Base-by-base conservation (phyloP, 345 rosid genomes). In the Eucalyptus marginata region DNA sequence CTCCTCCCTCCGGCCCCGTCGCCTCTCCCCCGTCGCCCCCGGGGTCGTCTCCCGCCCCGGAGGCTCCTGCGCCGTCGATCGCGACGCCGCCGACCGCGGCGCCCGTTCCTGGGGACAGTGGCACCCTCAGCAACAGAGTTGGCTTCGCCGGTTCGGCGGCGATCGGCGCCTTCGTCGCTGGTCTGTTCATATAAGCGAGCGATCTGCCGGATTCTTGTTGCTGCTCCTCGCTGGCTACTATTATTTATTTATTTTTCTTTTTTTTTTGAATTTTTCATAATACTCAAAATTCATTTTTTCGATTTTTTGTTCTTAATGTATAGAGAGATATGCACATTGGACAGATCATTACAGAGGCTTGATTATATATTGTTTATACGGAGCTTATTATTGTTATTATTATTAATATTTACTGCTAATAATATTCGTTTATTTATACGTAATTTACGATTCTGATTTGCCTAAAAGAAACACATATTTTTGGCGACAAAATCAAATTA, bases 1-100 rank as follows among this genome's bases (percentile, higher is more conserved):
- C 93, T 71, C 56, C 56, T 51, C 92, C 92, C 3, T 29, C 89
- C 27, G 52, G 81, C 51, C 10, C 51, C 29, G 12, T 86, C 22
- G 71, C 92, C 20, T 24, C 91, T 43, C 88, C 91, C 4, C 16
- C 86, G 49, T 86, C 91, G 49, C 81, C 90, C 14, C 86, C 79
- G 22, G 50, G 87, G 12, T 33, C 85, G 40, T n/a, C 89, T 2
- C 7, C 40, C 47, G 2, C 4, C 86, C 49, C 56, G 88, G 16
- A 43, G 84, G 6, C 22, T 22, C 27, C 8, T 71, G 4, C 18
- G 0, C 4, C 90, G 52, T 24, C 86, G 13, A 79, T 86, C 46
- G 51, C 91, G 22, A 3, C 46, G 18, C 52, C 52, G 1, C 17
- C 17, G 58, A 7, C 31, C 12, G 2, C 12, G 14, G 90, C 92